Conservation (phyloP, 352 stramenopile species). For the Phytophthora idaei region DNA sequence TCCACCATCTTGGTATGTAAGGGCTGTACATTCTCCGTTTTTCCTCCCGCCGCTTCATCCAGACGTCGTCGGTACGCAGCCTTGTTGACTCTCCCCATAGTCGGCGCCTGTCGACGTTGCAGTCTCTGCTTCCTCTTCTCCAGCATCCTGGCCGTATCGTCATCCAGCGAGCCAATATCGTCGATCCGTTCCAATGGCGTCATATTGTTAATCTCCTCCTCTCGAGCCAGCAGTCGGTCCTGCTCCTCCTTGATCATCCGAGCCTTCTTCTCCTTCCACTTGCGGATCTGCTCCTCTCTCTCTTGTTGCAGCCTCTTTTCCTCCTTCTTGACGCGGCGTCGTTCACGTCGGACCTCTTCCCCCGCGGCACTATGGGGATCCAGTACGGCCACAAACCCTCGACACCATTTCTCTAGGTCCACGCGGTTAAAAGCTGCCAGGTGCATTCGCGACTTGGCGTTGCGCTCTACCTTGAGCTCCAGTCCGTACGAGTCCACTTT, state of each 20-base stretch:
- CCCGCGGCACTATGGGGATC: slow-evolving; percentile 64
- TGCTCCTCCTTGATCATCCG: slow-evolving; percentile 61
- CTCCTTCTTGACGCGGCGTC: slow-evolving; percentile 62
- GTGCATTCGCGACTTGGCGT: slow-evolving; percentile 56
- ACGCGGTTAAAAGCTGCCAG: slow-evolving; percentile 82
- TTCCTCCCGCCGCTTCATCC: slow-evolving; percentile 76
- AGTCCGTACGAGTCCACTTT: slow-evolving; percentile 82
- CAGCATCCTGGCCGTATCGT: slow-evolving; percentile 71
- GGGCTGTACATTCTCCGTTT: slow-evolving; percentile 78
- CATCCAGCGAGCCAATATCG: slow-evolving; percentile 69
- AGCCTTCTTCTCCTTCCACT: slow-evolving; percentile 71
- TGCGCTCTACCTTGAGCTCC: slow-evolving; percentile 76
- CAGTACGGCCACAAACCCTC: slow-evolving; percentile 73
- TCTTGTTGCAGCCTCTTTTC: slow-evolving; percentile 64
- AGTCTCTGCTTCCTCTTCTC: slow-evolving; percentile 80
- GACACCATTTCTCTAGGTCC: slow-evolving; percentile 85
- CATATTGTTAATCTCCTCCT: slow-evolving; percentile 80
- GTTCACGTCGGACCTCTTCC: slow-evolving; percentile 64
- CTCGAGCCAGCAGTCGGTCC: slow-evolving; percentile 53
- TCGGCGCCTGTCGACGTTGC: slow-evolving; percentile 70
- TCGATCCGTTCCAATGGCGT: slow-evolving; percentile 73
- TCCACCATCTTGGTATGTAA: slow-evolving; percentile 69
- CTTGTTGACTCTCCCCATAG: slow-evolving; percentile 77
- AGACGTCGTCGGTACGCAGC: slow-evolving; percentile 73
- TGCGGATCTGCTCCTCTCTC: slow-evolving; percentile 67